Evolutionary conservation across 441 rosid species (phyloP).

Genomic region (Viola pubescens): DNA sequence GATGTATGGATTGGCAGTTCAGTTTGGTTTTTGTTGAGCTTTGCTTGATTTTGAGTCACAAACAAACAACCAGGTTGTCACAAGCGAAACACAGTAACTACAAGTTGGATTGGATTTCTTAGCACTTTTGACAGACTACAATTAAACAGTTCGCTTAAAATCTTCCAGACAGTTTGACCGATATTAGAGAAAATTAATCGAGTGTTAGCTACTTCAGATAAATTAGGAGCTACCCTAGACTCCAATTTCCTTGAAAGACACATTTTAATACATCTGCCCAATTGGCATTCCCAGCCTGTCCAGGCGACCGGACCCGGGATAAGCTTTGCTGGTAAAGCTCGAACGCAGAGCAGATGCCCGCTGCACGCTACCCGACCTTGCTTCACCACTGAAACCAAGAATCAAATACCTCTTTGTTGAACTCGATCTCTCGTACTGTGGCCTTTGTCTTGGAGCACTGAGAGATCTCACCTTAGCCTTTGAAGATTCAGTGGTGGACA

Average conservation of each 20-base stretch:
- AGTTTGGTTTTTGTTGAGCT: not conserved
- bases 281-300: slow-evolving; percentile 82
- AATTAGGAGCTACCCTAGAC: slow-evolving; percentile 10
- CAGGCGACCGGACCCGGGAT: slow-evolving; percentile 89
- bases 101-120: not conserved
- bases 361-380: slow-evolving; percentile 36
- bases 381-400: slow-evolving; percentile 31
- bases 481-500: slow-evolving; percentile 83
- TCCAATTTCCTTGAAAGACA: not conserved
- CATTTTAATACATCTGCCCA: slow-evolving; percentile 40
- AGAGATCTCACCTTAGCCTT: slow-evolving; percentile 67
- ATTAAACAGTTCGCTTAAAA: not conserved
- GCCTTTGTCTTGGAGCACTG: slow-evolving; percentile 84
- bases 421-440: slow-evolving; percentile 52
- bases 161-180: not conserved
- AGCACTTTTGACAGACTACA: not conserved
- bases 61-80: not conserved
- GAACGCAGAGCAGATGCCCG: slow-evolving; percentile 45
- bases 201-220: slow-evolving; percentile 12
- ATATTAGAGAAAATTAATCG: not conserved
- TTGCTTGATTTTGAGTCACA: too few species aligned
- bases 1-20: too few species aligned
- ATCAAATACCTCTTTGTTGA: slow-evolving; percentile 52
- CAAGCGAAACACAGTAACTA: not conserved
- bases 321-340: slow-evolving; percentile 62